Evolutionary conservation across 176 grass and related monocot species (phyloP).

Genomic region (Metroxylon sagu): DNA sequence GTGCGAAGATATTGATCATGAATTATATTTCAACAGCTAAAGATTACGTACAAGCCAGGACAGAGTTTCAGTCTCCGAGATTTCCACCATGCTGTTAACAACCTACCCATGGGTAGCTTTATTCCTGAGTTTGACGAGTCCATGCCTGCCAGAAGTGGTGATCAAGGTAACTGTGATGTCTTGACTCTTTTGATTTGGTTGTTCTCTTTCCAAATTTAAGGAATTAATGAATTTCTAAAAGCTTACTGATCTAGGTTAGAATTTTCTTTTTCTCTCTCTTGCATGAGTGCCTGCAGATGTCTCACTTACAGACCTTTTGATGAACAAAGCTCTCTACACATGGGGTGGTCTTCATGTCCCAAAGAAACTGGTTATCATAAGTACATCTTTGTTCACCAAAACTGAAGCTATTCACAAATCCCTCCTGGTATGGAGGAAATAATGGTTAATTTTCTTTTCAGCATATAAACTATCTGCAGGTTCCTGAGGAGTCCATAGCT

Average conservation of each 20-base stretch:
- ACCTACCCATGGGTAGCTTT: conserved; percentile 49
- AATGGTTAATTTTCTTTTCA: too few species aligned
- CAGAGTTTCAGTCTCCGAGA: conserved; percentile 70
- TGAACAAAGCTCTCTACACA: conserved; percentile 57
- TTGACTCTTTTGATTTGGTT: not conserved
- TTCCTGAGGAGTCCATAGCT: too few species aligned
- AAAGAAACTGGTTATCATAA: conserved; percentile 85
- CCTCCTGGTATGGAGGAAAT: conserved; percentile 49
- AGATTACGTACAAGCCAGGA: conserved; percentile 62
- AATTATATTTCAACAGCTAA: conserved; percentile 42
- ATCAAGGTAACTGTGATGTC: conserved; percentile 19
- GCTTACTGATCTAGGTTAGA: not conserved
- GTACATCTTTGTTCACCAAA: conserved; percentile 38
- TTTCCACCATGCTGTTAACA: conserved; percentile 85
- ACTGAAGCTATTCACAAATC: conserved; percentile 53
- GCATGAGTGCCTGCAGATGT: conserved; percentile 30
- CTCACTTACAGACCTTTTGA: conserved; percentile 54
- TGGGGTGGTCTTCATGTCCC: conserved; percentile 72
- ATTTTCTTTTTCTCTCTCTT: conserved; percentile 7
- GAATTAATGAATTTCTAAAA: not conserved
- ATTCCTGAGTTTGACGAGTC: conserved; percentile 24
- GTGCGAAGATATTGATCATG: not conserved
- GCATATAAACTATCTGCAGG: too few species aligned
- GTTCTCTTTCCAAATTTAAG: not conserved
- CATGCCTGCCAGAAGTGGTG: conserved; percentile 27